Evolutionary conservation across 148 eudicot genomes (phyloP).

Genomic region (Rheum nobile): DNA sequence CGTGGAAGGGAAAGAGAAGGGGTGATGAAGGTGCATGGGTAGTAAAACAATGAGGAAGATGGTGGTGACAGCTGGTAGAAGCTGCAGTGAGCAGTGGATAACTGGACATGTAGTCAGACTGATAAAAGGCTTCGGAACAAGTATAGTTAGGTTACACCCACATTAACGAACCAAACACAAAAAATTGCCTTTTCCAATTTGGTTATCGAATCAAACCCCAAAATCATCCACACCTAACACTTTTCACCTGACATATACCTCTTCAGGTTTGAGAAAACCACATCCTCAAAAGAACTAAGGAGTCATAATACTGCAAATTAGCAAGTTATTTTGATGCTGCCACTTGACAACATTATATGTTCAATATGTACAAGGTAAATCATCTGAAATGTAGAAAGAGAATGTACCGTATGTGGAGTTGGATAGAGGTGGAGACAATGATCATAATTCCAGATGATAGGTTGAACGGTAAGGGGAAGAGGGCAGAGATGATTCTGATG

Average conservation of each 20-base stretch:
- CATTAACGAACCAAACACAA: too few species aligned
- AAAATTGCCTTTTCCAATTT: too few species aligned
- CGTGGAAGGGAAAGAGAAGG: too few species aligned
- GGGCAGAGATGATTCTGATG: constrained; percentile 98
- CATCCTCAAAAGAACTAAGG: not conserved
- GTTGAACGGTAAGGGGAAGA: constrained; percentile 74
- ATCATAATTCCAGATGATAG: constrained; percentile 86
- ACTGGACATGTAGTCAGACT: too few species aligned
- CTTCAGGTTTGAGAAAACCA: not conserved
- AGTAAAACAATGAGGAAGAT: too few species aligned
- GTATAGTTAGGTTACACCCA: too few species aligned
- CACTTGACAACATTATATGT: not conserved
- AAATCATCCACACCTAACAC: too few species aligned
- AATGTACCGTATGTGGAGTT: constrained; percentile 74
- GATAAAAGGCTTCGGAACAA: too few species aligned
- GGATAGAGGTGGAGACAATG: constrained; percentile 92
- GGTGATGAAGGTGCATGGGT: too few species aligned
- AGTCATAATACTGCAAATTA: constrained; percentile 6
- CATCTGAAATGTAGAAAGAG: not conserved
- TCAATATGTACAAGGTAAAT: not conserved
- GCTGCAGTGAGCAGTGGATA: too few species aligned
- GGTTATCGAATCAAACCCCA: too few species aligned
- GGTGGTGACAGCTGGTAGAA: too few species aligned
- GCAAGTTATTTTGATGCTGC: not conserved
- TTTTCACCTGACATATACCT: not conserved